phyloP scores from a whole-genome alignment of 1,284 basidiomycete species.

The Sporisorium iseilematis-ciliati region DNA sequence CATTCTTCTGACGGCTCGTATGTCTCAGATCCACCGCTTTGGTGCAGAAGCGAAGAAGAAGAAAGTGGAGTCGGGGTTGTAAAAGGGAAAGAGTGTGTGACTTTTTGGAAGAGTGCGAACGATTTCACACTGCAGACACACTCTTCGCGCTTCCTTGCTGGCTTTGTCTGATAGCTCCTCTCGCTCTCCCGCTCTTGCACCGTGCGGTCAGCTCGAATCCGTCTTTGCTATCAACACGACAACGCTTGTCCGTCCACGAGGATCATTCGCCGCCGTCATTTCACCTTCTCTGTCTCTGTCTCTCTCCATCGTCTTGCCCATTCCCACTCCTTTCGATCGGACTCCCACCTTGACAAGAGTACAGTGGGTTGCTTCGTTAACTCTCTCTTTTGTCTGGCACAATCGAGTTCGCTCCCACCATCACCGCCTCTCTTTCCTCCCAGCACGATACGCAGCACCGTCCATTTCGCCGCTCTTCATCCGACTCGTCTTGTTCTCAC shows the following conservation, averaged over 20 bases:
- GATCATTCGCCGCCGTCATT: conserved; percentile 5
- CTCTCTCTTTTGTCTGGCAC: not conserved
- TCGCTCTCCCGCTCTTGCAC: no score
- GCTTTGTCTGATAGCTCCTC: no score
- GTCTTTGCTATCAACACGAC: not conserved
- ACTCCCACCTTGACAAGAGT: not conserved
- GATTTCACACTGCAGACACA: not conserved
- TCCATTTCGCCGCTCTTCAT: no score
- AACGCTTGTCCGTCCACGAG: conserved; percentile 1
- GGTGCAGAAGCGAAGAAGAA: not conserved
- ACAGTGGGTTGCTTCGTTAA: not conserved
- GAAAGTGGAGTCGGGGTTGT: conserved; percentile 2
- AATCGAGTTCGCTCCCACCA: not conserved
- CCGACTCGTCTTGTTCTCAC: not conserved
- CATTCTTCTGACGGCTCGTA: not conserved
- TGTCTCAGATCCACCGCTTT: not conserved
- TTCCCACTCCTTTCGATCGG: not conserved
- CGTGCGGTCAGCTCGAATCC: not conserved
- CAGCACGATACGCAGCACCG: no score
- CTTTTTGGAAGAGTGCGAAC: not conserved
- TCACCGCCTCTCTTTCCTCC: not conserved
- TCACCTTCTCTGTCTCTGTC: not conserved
- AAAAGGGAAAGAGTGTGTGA: not conserved
- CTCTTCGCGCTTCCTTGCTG: no score
- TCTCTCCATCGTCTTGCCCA: not conserved